These are phyloP conservation scores for Gossypium arboreum DNA, from an alignment of 345 rosid species.

Conservation along the genomic window DNA sequence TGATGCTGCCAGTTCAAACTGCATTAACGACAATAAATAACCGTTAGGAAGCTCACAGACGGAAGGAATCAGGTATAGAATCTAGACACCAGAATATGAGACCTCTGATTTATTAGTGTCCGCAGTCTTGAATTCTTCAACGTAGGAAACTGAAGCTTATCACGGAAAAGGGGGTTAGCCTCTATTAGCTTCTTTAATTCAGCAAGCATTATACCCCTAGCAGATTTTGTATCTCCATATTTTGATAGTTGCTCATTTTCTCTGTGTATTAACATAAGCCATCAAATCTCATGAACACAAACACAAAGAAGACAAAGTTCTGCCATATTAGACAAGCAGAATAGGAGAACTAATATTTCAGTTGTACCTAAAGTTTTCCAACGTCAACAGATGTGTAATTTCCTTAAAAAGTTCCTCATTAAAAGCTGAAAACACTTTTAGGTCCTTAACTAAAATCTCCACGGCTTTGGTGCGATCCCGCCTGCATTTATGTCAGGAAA, in stretches of 20 bases:
- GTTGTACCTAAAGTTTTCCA: conserved; percentile 79
- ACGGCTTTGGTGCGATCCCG: conserved; percentile 76
- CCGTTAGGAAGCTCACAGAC: conserved; percentile 13
- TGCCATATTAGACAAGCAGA: background rate
- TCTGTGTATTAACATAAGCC: conserved; percentile 37
- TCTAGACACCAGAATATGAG: conserved; percentile 14
- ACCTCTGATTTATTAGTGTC: conserved; percentile 85
- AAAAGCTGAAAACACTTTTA: conserved; percentile 76
- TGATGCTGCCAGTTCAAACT: conserved; percentile 94
- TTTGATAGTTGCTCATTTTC: conserved; percentile 83
- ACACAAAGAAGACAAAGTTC: background rate
- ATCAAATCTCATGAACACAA: conserved; percentile 6
- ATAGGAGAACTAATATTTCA: conserved; percentile 6
- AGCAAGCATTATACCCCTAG: conserved; percentile 76
- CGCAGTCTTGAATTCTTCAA: conserved; percentile 76
- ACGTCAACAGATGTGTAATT: conserved; percentile 68
- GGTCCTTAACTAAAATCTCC: conserved; percentile 79
- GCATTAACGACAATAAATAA: conserved; percentile 25
- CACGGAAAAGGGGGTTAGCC: conserved; percentile 85
- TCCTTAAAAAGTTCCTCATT: conserved; percentile 84
- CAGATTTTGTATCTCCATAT: conserved; percentile 81
- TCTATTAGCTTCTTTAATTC: conserved; percentile 81
- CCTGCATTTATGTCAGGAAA: conserved; percentile 36
- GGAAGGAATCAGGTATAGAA: background rate
- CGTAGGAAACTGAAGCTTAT: conserved; percentile 82